A percentile compares a stretch with the other conserved stretches of the same genome.
These are phyloP conservation scores for Plantago major DNA, from an alignment of 257 asterid species.

Conservation along the genomic window DNA sequence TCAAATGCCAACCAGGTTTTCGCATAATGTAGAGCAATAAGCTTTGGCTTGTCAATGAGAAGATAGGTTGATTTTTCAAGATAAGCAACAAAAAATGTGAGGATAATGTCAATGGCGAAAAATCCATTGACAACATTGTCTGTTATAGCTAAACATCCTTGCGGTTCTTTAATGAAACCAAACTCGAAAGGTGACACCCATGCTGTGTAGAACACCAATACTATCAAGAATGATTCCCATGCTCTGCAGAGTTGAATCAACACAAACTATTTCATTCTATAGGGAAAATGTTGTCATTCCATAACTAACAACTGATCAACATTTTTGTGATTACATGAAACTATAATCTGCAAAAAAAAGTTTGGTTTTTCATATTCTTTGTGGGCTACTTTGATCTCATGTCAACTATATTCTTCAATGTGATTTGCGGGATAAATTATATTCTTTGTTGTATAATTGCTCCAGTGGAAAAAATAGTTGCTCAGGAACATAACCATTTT, in stretches of 20 bases:
- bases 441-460: no score
- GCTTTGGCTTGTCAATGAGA: constrained; percentile 45
- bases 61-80: constrained; percentile 56
- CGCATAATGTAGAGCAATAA: constrained; percentile 53
- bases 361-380: no score
- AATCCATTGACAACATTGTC: constrained; percentile 62
- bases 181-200: constrained; percentile 85
- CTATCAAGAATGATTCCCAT: constrained; percentile 54
- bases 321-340: neutral
- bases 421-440: no score
- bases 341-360: no score
- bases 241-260: constrained; percentile 32
- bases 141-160: constrained; percentile 34
- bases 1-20: constrained; percentile 58
- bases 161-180: constrained; percentile 53
- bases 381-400: no score
- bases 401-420: no score
- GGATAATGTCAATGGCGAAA: constrained; percentile 58
- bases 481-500: no score
- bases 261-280: neutral
- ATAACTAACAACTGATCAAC: no score
- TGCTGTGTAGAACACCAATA: constrained; percentile 75
- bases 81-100: constrained; percentile 85
- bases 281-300: neutral
- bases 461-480: no score